Percentiles rank a stretch among this genome's conserved stretches.
Evolutionary conservation across 371 early-diverging fungal species (phyloP).

Genomic region (Mucor piriformis): DNA sequence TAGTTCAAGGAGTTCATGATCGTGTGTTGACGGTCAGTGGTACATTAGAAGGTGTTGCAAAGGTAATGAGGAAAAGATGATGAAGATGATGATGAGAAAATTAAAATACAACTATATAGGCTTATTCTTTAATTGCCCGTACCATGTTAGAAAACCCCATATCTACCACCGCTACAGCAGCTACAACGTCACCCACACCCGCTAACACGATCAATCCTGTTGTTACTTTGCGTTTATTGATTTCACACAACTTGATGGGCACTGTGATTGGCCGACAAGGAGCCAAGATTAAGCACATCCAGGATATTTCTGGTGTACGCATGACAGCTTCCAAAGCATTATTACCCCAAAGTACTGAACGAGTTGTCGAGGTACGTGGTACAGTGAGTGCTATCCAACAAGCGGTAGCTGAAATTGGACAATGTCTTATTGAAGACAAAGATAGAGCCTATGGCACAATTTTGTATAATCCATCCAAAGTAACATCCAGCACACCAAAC

Average conservation of each 20-base stretch:
- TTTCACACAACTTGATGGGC: slow-evolving; percentile 86
- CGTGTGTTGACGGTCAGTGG: slow-evolving; percentile 87
- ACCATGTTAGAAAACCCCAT: slow-evolving; percentile 79
- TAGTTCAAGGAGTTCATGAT: slow-evolving; percentile 81
- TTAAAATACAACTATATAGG: slow-evolving; percentile 10
- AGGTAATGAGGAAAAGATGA: slow-evolving; percentile 35
- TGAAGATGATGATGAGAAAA: slow-evolving; percentile 1
- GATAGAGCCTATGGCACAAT: slow-evolving; percentile 52
- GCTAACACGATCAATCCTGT: slow-evolving; percentile 7
- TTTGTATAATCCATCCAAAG: slow-evolving; percentile 49
- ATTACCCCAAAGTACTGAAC: slow-evolving; percentile 85
- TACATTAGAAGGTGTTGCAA: slow-evolving; percentile 72
- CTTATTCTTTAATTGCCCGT: slow-evolving; percentile 69
- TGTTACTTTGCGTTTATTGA: slow-evolving; percentile 69
- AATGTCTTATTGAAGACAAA: slow-evolving; percentile 50
- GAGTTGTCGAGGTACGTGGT: slow-evolving; percentile 83
- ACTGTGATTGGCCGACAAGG: slow-evolving; percentile 89
- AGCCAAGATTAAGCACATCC: slow-evolving; percentile 84
- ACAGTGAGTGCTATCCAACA: slow-evolving; percentile 68
- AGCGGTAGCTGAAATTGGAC: slow-evolving; percentile 73
- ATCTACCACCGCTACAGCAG: not conserved
- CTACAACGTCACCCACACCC: not conserved
- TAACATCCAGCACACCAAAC: slow-evolving; percentile 31
- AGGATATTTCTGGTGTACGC: slow-evolving; percentile 79
- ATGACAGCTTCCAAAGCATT: slow-evolving; percentile 85